Conservation (phyloP, 1,139 yeast species). For the Saccharomyces pastorianus region DNA sequence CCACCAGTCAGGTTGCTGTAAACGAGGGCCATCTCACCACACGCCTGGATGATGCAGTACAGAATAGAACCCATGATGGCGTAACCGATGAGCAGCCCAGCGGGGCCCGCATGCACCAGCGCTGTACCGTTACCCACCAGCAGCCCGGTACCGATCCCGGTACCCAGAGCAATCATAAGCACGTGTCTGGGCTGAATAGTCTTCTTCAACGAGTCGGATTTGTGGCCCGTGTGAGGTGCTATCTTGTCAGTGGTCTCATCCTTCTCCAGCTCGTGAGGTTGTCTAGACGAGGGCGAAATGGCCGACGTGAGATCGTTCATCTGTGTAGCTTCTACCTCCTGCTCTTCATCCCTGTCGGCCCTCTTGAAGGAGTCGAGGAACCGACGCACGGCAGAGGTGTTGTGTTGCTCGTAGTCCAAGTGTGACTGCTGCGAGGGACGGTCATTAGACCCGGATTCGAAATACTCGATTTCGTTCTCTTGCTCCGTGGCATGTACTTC, state of each 20-base stretch:
- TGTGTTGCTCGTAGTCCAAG: not conserved
- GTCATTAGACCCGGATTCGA: constrained; percentile 6
- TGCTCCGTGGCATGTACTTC: constrained; percentile 11
- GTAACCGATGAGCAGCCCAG: constrained; percentile 64
- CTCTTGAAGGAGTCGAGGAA: constrained; percentile 27
- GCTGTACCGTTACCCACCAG: constrained; percentile 70
- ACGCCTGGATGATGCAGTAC: constrained; percentile 67
- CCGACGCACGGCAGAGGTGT: constrained; percentile 8
- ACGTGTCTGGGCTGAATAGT: constrained; percentile 45
- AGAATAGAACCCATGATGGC: constrained; percentile 61
- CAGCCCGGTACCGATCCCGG: constrained; percentile 77
- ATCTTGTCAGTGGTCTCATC: not conserved
- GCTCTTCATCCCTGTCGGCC: constrained; percentile 11
- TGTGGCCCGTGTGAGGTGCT: constrained; percentile 5
- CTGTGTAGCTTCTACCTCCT: not conserved
- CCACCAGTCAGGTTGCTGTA: constrained; percentile 73
- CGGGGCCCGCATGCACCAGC: constrained; percentile 70
- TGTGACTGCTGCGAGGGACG: not conserved
- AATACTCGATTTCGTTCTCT: constrained; percentile 15
- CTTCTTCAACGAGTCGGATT: constrained; percentile 35
- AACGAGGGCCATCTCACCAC: constrained; percentile 75
- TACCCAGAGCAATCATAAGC: constrained; percentile 73
- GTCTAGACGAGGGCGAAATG: not conserved
- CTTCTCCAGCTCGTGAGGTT: not conserved
- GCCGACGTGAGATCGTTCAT: not conserved